Evolutionary conservation across 306 rosid species (phyloP).

Genomic region (Sophora flavescens): DNA sequence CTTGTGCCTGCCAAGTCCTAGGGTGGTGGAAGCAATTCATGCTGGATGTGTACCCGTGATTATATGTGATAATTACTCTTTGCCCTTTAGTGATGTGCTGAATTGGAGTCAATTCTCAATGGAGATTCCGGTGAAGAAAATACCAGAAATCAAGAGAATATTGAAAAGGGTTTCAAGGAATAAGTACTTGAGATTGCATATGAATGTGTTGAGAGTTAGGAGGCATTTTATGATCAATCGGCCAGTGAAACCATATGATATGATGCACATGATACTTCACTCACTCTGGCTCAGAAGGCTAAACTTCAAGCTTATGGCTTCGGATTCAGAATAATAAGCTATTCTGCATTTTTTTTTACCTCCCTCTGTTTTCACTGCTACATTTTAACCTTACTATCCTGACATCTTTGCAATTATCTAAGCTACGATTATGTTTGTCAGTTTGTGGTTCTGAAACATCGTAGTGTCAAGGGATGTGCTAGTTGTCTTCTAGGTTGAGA

Average conservation of each 20-base stretch:
- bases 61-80: constrained; percentile 57
- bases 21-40: constrained; percentile 73
- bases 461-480: too few species aligned
- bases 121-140: constrained; percentile 55
- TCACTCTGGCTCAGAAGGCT: constrained; percentile 79
- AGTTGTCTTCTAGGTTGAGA: too few species aligned
- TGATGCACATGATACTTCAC: constrained; percentile 79
- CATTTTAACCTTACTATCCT: background rate
- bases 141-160: constrained; percentile 66
- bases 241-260: constrained; percentile 73
- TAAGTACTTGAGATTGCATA: constrained; percentile 58
- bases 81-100: constrained; percentile 80
- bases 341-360: too few species aligned
- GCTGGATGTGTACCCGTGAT: constrained; percentile 82
- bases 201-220: constrained; percentile 52
- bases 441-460: too few species aligned
- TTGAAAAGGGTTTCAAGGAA: constrained; percentile 52
- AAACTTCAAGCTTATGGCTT: constrained; percentile 45
- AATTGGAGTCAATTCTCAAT: constrained; percentile 73
- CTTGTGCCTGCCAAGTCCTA: constrained; percentile 87
- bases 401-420: background rate
- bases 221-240: constrained; percentile 74
- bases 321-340: constrained; percentile 37
- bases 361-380: background rate
- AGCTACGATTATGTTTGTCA: too few species aligned